Percentiles rank a stretch among this genome's conserved stretches.
Evolutionary conservation across 345 rosid species (phyloP).

Genomic region (Noccaea caerulescens): DNA sequence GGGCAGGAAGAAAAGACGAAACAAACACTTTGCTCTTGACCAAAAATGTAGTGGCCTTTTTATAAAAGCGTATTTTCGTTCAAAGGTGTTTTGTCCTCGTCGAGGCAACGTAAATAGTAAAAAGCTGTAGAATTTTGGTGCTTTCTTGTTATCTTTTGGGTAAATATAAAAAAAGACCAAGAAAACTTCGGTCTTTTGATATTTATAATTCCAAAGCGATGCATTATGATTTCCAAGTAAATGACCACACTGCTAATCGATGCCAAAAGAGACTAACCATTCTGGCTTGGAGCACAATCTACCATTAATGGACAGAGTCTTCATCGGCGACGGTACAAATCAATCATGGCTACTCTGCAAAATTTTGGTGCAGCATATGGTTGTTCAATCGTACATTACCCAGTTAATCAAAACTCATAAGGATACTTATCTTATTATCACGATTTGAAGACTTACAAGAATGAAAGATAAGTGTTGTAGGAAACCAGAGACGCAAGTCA

Average conservation of each 20-base stretch:
- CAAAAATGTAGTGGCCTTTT: no score
- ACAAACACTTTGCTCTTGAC: neutral
- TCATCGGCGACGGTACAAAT: no score
- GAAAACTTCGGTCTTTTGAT: neutral
- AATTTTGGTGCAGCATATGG: neutral
- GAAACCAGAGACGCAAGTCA: constrained; percentile 11
- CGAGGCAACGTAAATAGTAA: neutral
- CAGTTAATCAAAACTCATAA: constrained; percentile 15
- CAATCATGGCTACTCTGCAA: no score
- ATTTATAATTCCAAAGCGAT: constrained; percentile 3
- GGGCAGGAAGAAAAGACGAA: neutral
- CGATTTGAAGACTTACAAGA: constrained; percentile 13
- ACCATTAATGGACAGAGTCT: no score
- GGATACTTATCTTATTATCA: constrained; percentile 6
- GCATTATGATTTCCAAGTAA: neutral
- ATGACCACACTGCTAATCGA: neutral
- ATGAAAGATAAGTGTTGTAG: constrained; percentile 9
- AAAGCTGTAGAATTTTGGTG: neutral
- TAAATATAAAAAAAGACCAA: neutral
- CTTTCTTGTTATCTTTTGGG: neutral
- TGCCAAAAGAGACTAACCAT: no score
- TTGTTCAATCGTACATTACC: neutral
- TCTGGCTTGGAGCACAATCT: no score
- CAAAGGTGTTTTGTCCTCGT: neutral
- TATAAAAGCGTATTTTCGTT: neutral